Conservation (phyloP, 2,329 filamentous ascomycete genomes). For the Geosmithia putterillii region DNA sequence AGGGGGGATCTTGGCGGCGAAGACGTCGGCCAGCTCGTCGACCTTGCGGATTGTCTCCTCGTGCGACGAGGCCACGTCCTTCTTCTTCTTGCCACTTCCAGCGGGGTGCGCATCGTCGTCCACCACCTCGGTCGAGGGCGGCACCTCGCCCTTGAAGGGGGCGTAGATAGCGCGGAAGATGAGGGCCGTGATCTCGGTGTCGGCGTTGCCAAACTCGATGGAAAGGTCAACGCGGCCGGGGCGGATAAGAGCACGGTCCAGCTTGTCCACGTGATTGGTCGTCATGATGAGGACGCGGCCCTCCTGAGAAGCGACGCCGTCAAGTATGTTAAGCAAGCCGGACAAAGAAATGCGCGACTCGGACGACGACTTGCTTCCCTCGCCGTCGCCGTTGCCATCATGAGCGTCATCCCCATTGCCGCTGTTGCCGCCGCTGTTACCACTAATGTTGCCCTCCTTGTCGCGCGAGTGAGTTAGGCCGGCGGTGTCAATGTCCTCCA, state of each 20-base stretch:
- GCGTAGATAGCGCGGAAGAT: constrained; percentile 49
- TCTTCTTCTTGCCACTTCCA: constrained; percentile 12
- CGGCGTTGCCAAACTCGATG: constrained; percentile 42
- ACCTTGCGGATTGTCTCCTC: constrained; percentile 22
- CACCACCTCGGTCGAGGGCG: constrained; percentile 3
- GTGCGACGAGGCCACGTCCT: constrained; percentile 12
- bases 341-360: constrained; percentile 50
- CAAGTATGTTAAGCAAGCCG: constrained; percentile 68
- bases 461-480: constrained; percentile 52
- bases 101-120: constrained; percentile 6
- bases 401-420: background rate
- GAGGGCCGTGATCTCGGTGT: constrained; percentile 35
- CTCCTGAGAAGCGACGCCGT: constrained; percentile 56
- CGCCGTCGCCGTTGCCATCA: background rate
- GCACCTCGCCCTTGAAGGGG: constrained; percentile 26
- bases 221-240: constrained; percentile 50
- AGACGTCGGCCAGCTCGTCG: constrained; percentile 31
- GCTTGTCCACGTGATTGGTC: constrained; percentile 49
- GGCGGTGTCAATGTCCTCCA: constrained; percentile 67
- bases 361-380: background rate
- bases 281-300: constrained; percentile 54
- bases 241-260: constrained; percentile 50
- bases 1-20: constrained; percentile 37
- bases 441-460: constrained; percentile 13
- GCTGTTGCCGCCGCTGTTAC: constrained; percentile 5